Conservation (phyloP, 139 green algal genomes). For the Micractinium conductrix region DNA sequence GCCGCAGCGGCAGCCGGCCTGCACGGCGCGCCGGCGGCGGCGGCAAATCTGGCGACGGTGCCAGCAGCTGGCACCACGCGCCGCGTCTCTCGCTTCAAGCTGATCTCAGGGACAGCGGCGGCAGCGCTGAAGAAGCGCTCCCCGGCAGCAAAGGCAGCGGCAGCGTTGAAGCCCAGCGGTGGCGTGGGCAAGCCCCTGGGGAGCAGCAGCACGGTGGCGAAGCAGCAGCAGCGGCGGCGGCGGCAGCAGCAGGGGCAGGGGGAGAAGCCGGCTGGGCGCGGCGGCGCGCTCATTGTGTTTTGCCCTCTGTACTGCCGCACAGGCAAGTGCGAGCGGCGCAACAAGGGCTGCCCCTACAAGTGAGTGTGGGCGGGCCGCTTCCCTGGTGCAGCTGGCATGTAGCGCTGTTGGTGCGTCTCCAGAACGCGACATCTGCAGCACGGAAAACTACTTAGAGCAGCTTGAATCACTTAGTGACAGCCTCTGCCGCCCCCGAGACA, state of each 20-base stretch:
- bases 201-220: neutral
- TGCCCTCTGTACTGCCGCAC: slow-evolving; percentile 47
- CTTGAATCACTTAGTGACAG: too few relatives aligned
- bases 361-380: neutral
- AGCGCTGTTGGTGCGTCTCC: too few relatives aligned
- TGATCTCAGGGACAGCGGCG: neutral
- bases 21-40: neutral
- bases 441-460: too few relatives aligned
- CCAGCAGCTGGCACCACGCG: neutral
- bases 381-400: too few relatives aligned
- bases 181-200: neutral
- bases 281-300: slow-evolving; percentile 28
- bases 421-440: too few relatives aligned
- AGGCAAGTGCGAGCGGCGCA: slow-evolving; percentile 31
- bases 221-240: neutral
- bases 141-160: neutral
- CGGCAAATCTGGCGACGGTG: neutral
- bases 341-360: slow-evolving; percentile 40
- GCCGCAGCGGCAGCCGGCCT: neutral
- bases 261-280: too few relatives aligned
- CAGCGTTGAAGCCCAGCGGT: neutral
- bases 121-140: neutral
- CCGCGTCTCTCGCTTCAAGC: slow-evolving; percentile 6
- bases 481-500: too few relatives aligned
- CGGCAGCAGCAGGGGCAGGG: slow-evolving; percentile 8